Evolutionary conservation across 768 basidiomycete species (phyloP).

Genomic region (Mycena polygramma): DNA sequence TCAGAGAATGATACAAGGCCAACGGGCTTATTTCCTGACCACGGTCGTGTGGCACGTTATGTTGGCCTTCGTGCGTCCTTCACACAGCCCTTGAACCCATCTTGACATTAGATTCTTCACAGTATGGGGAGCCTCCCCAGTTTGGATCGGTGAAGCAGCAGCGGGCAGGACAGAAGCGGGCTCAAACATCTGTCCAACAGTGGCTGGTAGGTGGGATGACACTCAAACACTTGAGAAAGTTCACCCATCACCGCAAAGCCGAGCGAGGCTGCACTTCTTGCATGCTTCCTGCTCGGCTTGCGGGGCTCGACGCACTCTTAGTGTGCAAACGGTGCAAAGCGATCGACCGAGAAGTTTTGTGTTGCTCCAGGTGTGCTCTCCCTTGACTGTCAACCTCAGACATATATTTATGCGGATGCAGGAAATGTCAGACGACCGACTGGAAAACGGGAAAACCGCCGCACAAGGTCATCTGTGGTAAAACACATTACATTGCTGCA

Average conservation of each 20-base stretch:
- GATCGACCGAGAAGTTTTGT: slow-evolving; percentile 24
- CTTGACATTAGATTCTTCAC: not conserved
- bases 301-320: slow-evolving; percentile 14
- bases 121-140: too few relatives aligned
- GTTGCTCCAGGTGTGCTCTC: slow-evolving; percentile 28
- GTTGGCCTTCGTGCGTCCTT: slow-evolving; percentile 30
- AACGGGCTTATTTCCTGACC: slow-evolving; percentile 28
- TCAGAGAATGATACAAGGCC: not conserved
- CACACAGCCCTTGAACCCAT: not conserved
- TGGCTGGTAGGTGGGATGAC: too few relatives aligned
- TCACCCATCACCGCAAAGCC: not conserved
- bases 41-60: slow-evolving; percentile 32
- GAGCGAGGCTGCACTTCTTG: slow-evolving; percentile 30
- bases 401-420: not conserved
- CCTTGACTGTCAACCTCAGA: not conserved
- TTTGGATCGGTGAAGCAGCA: too few relatives aligned
- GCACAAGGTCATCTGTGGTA: slow-evolving; percentile 37
- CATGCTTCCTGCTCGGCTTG: slow-evolving; percentile 14
- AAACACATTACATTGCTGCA: too few relatives aligned
- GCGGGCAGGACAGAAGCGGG: too few relatives aligned
- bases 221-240: too few relatives aligned
- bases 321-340: slow-evolving; percentile 20
- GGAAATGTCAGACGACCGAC: slow-evolving; percentile 33
- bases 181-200: too few relatives aligned
- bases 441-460: slow-evolving; percentile 36